Evolutionary conservation across 1,284 basidiomycete genomes (phyloP).

Genomic region (Amylostereum chailletii): DNA sequence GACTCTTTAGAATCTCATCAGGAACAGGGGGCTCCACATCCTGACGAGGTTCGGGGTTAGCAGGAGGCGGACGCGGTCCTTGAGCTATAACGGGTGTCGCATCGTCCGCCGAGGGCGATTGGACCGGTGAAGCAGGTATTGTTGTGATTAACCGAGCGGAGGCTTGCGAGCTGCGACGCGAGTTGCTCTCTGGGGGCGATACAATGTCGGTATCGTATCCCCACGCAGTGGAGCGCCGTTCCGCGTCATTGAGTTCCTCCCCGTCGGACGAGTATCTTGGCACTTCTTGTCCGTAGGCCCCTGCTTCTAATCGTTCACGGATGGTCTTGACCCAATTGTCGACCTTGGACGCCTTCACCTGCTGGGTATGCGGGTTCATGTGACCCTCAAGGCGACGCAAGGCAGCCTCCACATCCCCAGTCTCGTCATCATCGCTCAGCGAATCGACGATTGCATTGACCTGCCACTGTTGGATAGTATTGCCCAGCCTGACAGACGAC

Average conservation of each 20-base stretch:
- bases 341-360: slow-evolving; percentile 67
- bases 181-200: slow-evolving; percentile 4
- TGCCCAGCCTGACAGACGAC: slow-evolving; percentile 39
- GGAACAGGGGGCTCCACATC: slow-evolving; percentile 54
- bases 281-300: slow-evolving; percentile 49
- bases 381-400: slow-evolving; percentile 73
- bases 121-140: neutral
- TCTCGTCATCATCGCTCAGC: slow-evolving; percentile 64
- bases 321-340: slow-evolving; percentile 75
- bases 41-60: slow-evolving; percentile 19
- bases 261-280: slow-evolving; percentile 38
- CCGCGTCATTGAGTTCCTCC: slow-evolving; percentile 19
- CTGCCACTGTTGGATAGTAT: slow-evolving; percentile 68
- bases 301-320: slow-evolving; percentile 50
- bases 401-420: slow-evolving; percentile 74
- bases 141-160: slow-evolving; percentile 7
- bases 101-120: slow-evolving; percentile 3
- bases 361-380: slow-evolving; percentile 62
- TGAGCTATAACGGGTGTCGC: slow-evolving; percentile 9
- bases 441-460: slow-evolving; percentile 72
- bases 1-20: slow-evolving; percentile 54
- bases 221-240: slow-evolving; percentile 3
- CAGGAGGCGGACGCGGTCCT: neutral
- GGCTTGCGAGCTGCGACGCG: slow-evolving; percentile 8
- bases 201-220: neutral